Evolutionary conservation across 202 grass and related monocot genomes (phyloP).

Genomic region (Miscanthus sacchariflorus): DNA sequence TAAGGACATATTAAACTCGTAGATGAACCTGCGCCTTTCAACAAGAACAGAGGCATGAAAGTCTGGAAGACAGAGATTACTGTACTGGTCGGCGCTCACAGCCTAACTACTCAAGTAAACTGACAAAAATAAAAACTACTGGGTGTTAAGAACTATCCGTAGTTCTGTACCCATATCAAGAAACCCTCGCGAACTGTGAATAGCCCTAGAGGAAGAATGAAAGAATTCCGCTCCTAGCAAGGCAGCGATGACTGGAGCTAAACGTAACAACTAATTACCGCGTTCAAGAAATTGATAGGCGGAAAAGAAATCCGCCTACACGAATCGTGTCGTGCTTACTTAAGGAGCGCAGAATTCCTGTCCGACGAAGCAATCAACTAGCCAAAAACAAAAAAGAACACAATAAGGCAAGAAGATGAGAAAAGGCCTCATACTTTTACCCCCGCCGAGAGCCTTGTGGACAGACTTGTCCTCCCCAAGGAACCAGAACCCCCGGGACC

Average conservation of each 20-base stretch:
- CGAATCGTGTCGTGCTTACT: background rate
- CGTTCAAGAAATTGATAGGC: background rate
- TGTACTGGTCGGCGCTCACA: background rate
- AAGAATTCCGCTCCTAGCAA: background rate
- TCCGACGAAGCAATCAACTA: background rate
- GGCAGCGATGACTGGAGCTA: background rate
- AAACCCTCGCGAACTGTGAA: background rate
- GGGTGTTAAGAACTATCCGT: background rate
- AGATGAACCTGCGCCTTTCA: background rate
- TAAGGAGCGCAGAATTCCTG: background rate
- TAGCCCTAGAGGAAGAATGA: background rate
- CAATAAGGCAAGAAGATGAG: background rate
- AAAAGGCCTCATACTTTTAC: conserved; percentile 60
- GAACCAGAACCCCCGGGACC: conserved; percentile 46
- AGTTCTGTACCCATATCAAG: background rate
- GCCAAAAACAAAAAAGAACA: background rate
- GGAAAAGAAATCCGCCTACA: background rate
- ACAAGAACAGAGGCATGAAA: background rate
- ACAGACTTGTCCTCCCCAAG: conserved; percentile 69
- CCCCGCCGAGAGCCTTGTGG: conserved; percentile 73
- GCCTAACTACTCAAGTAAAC: background rate
- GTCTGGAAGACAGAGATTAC: background rate
- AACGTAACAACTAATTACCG: too few relatives aligned
- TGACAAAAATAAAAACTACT: background rate
- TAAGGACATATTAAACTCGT: background rate